Percentiles rank a stretch among this genome's conserved stretches.
These are phyloP conservation scores for Achaetomium macrosporum DNA, from an alignment of 2,329 filamentous ascomycete species.

Conservation along the genomic window DNA sequence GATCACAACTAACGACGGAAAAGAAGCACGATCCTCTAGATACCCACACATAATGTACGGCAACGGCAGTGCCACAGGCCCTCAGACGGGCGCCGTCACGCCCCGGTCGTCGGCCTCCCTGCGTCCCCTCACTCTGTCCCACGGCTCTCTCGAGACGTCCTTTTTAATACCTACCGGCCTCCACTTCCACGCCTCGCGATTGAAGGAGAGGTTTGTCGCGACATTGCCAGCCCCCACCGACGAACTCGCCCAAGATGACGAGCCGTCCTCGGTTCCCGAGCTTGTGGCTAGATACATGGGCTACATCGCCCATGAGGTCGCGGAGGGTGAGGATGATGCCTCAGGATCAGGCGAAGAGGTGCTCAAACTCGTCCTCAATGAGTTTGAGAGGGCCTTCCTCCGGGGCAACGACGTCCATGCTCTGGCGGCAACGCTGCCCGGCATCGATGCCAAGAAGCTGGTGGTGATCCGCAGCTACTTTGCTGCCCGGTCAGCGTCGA, in stretches of 20 bases:
- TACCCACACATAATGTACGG: constrained; percentile 71
- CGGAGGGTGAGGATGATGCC: constrained; percentile 84
- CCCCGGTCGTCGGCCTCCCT: constrained; percentile 90
- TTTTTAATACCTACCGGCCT: constrained; percentile 92
- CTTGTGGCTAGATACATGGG: constrained; percentile 91
- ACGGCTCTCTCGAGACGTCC: constrained; percentile 93
- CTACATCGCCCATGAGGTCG: constrained; percentile 80
- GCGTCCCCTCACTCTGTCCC: constrained; percentile 81
- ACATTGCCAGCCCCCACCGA: constrained; percentile 88
- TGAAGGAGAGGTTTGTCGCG: constrained; percentile 83
- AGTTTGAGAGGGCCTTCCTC: constrained; percentile 94
- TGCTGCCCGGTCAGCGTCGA: constrained; percentile 74
- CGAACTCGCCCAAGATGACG: constrained; percentile 95
- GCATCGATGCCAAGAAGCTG: constrained; percentile 89
- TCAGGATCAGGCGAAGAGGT: constrained; percentile 89
- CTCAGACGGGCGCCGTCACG: constrained; percentile 94
- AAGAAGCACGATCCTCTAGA: constrained; percentile 27
- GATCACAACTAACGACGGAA: background rate
- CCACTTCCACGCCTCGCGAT: constrained; percentile 91
- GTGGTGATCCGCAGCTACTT: constrained; percentile 89
- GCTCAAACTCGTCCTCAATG: constrained; percentile 84
- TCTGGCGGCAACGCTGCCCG: constrained; percentile 75
- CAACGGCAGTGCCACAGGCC: constrained; percentile 67
- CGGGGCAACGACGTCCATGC: constrained; percentile 95
- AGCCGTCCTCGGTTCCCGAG: constrained; percentile 93